phyloP scores from a whole-genome alignment of 805 yeast genomes.

The Candida lessepsii region DNA sequence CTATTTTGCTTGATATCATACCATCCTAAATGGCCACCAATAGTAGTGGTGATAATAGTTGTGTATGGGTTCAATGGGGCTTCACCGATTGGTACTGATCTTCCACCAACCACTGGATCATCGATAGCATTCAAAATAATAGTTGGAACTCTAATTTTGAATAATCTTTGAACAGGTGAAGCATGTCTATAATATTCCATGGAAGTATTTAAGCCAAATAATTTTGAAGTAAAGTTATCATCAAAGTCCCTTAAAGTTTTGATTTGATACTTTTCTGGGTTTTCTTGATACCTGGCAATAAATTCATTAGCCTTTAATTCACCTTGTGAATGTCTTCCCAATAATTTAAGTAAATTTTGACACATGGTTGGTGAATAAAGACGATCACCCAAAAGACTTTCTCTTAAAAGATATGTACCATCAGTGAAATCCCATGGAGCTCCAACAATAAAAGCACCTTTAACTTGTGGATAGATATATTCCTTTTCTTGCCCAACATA shows the following conservation, averaged over 20 bases:
- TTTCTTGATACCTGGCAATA: constrained; percentile 25
- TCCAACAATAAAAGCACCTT: constrained; percentile 59
- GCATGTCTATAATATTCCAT: constrained; percentile 64
- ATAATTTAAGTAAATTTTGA: constrained; percentile 32
- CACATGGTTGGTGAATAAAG: constrained; percentile 45
- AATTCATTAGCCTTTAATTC: constrained; percentile 23
- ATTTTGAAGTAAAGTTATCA: constrained; percentile 55
- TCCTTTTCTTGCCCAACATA: constrained; percentile 64
- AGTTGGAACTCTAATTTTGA: constrained; percentile 59
- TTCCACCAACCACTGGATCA: constrained; percentile 63
- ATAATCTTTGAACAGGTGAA: constrained; percentile 56
- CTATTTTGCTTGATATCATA: constrained; percentile 30
- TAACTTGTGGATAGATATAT: constrained; percentile 48
- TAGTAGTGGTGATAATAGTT: constrained; percentile 53
- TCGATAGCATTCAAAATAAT: constrained; percentile 60
- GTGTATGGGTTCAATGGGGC: constrained; percentile 56
- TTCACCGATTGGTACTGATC: constrained; percentile 51
- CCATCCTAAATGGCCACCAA: constrained; percentile 74
- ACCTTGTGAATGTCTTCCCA: constrained; percentile 31
- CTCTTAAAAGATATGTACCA: constrained; percentile 46
- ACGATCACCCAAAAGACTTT: constrained; percentile 37
- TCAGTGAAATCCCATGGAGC: constrained; percentile 73
- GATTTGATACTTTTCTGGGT: constrained; percentile 32
- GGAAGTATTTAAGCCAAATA: constrained; percentile 63
- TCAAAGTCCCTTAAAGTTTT: constrained; percentile 57